These are phyloP conservation scores for Euphorbia celastroides DNA, from an alignment of 441 rosid genomes.

Conservation along the genomic window DNA sequence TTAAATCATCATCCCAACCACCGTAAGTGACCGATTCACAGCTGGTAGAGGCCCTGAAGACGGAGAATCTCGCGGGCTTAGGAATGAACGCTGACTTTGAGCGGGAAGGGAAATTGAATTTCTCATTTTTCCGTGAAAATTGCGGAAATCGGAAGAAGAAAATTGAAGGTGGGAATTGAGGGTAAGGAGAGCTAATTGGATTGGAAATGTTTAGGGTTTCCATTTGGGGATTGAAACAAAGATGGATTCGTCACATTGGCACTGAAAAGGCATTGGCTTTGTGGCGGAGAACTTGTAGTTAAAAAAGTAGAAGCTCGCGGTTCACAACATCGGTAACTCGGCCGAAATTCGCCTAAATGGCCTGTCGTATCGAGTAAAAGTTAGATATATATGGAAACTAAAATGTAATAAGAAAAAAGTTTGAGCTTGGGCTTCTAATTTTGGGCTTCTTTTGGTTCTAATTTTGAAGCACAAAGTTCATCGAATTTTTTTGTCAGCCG, in stretches of 20 bases:
- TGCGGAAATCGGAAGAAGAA: conserved; percentile 28
- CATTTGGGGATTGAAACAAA: conserved; percentile 19
- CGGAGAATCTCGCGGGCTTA: conserved; percentile 9
- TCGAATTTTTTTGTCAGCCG: too few species aligned
- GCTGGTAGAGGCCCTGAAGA: conserved; percentile 18
- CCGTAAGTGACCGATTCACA: conserved; percentile 30
- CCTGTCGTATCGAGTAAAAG: too few species aligned
- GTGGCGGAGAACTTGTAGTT: too few species aligned
- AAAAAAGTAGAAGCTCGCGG: too few species aligned
- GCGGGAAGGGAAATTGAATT: conserved; percentile 11
- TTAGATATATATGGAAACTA: too few species aligned
- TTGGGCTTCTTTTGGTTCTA: too few species aligned
- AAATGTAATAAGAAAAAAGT: too few species aligned
- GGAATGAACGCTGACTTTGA: conserved; percentile 15
- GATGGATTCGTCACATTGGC: background rate
- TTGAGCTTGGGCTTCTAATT: too few species aligned
- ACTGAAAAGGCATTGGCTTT: too few species aligned
- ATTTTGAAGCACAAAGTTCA: too few species aligned
- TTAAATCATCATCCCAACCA: conserved; percentile 56
- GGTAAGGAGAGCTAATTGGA: conserved; percentile 15
- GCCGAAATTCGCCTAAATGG: too few species aligned
- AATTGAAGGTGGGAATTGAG: conserved; percentile 22
- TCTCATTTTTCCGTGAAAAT: conserved; percentile 16
- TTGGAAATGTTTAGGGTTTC: conserved; percentile 20
- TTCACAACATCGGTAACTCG: too few species aligned